phyloP scores from a whole-genome alignment of 2,329 filamentous ascomycete genomes.

The Ceratocystis destructans region DNA sequence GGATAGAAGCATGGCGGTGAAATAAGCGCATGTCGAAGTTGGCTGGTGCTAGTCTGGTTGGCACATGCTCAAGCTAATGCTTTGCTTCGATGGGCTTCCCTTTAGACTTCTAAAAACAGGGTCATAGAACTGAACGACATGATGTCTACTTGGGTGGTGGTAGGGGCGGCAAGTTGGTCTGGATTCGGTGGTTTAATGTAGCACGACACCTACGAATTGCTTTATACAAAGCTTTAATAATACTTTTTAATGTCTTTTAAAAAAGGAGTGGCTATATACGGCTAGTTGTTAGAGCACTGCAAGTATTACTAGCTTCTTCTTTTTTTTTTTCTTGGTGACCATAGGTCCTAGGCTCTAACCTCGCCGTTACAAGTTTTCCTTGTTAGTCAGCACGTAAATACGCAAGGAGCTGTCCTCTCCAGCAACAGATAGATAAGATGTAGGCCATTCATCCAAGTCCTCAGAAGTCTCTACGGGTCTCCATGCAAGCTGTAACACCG shows the following conservation, averaged over 20 bases:
- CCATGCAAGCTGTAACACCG: slow-evolving; percentile 57
- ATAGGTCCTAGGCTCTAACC: background rate
- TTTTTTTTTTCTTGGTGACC: background rate
- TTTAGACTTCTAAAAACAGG: background rate
- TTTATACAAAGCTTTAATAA: slow-evolving; percentile 11
- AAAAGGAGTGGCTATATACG: background rate
- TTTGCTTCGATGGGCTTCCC: background rate
- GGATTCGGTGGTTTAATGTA: background rate
- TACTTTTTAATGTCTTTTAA: slow-evolving; percentile 8
- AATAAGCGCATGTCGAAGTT: background rate
- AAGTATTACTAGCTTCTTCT: background rate
- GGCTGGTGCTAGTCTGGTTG: background rate
- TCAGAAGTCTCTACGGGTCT: slow-evolving; percentile 32
- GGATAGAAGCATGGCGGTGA: background rate
- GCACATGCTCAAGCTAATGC: background rate
- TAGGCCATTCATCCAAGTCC: slow-evolving; percentile 22
- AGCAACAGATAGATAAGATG: slow-evolving; percentile 36
- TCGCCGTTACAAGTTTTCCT: background rate
- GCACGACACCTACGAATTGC: background rate
- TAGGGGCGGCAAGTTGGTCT: background rate
- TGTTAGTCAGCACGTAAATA: slow-evolving; percentile 36
- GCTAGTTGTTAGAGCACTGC: no score
- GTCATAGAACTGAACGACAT: background rate
- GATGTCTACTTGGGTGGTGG: background rate
- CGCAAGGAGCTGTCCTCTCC: slow-evolving; percentile 49